Conservation (phyloP, 2,329 filamentous ascomycete genomes). For the Fusarium nelsonii region DNA sequence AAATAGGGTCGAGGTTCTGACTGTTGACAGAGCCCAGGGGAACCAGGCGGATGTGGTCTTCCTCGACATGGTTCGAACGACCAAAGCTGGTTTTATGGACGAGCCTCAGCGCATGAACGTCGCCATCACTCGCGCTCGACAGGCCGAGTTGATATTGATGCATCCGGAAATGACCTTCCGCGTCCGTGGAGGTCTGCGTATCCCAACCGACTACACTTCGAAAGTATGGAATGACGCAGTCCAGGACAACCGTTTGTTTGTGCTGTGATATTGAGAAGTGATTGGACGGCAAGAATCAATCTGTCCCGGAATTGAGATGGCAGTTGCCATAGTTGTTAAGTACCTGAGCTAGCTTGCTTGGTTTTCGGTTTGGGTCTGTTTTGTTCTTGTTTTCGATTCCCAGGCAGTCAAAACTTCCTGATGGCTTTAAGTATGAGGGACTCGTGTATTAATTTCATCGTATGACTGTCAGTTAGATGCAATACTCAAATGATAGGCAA, state of each 20-base stretch:
- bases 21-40: conserved; percentile 60
- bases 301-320: not conserved
- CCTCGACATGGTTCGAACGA: conserved; percentile 60
- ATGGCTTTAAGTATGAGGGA: not conserved
- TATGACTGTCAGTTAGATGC: not conserved
- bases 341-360: conserved; percentile 12
- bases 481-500: conserved; percentile 13
- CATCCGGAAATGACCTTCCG: conserved; percentile 53
- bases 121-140: conserved; percentile 58
- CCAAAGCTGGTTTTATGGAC: conserved; percentile 57
- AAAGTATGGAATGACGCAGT: conserved; percentile 52
- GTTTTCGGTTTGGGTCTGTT: conserved; percentile 22
- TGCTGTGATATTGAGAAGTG: conserved; percentile 15
- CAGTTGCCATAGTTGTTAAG: conserved; percentile 6
- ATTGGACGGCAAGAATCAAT: not conserved
- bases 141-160: conserved; percentile 62
- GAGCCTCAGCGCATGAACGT: conserved; percentile 61
- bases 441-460: not conserved
- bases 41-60: conserved; percentile 63
- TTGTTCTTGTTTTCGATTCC: not conserved
- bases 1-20: conserved; percentile 56
- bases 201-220: conserved; percentile 44
- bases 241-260: conserved; percentile 40
- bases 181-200: conserved; percentile 4
- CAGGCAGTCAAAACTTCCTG: not conserved